Base-by-base conservation (phyloP, 305 asterid species). In the Andrographis paniculata region DNA sequence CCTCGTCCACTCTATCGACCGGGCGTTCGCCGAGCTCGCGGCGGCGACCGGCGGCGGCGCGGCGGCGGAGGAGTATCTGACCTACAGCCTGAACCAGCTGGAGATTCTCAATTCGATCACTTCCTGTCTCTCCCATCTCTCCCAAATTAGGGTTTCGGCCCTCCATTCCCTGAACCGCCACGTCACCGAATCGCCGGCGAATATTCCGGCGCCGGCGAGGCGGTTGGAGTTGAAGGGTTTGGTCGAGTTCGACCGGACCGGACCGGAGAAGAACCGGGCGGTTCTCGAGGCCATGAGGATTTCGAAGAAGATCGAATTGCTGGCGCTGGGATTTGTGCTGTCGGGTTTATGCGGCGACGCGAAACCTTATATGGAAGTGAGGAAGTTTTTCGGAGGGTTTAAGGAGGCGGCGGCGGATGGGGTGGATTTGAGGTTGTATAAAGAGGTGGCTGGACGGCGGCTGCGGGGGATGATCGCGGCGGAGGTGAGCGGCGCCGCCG, bases 101-200 rank as follows among this genome's bases (percentile, higher is more conserved):
- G 76, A 72, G 27, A 31, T 73, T 15, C 55, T 76, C 1, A 87
- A 87, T 51, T 55, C 66, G 9, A 64, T 78, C 0, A 69, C 50
- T 62, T 73, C 84, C 50, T 73, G 75, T 12, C 52, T 74, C 60
- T 68, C 78, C 8, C 77, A 70, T 52, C 60, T 82, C 43, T 62
- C 48, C 63, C 81, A 68, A 22, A 65, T 76, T 52, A 74, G 62
- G 63, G 58, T 82, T 31, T 52, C 72, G 4, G 39, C 63, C 4
- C 49, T 55, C 15, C 77, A 73, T 22, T 78, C 76, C 24, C 52
- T 75, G 53, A 33, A 13, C 46, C 2, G 57, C 76, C 0, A 43
- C 62, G 19, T 38, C 64, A 0, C 19, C 53, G 4, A 50, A 31
- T 5, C 18, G 58, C 61, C 75, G 31, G 50, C n/a, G 20, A 63